Conservation (phyloP, 768 basidiomycete species). For the Suillus subaureus region DNA sequence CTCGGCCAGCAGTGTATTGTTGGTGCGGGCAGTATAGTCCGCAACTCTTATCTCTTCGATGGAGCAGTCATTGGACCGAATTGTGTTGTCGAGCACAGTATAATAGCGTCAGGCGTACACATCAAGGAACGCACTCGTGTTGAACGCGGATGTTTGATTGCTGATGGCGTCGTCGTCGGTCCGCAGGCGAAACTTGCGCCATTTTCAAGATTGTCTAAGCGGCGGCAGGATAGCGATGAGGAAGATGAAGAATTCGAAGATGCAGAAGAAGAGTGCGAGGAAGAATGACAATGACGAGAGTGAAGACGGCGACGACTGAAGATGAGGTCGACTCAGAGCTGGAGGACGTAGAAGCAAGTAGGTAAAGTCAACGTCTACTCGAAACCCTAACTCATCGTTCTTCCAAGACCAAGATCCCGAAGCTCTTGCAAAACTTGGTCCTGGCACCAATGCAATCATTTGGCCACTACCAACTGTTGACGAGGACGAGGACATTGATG, state of each 20-base stretch:
- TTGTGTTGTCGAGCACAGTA: conserved; percentile 73
- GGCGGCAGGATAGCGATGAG: conserved; percentile 35
- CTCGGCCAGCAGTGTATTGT: conserved; percentile 78
- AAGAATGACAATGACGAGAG: conserved; percentile 22
- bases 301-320: conserved; percentile 30
- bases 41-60: conserved; percentile 84
- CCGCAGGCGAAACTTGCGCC: conserved; percentile 64
- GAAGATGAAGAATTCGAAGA: conserved; percentile 35
- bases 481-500: conserved; percentile 64
- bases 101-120: conserved; percentile 77
- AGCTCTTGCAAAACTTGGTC: conserved; percentile 55
- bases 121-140: conserved; percentile 69
- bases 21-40: conserved; percentile 68
- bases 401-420: conserved; percentile 50
- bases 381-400: not conserved
- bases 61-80: conserved; percentile 69
- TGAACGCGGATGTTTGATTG: conserved; percentile 79
- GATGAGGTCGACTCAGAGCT: conserved; percentile 57
- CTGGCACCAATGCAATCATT: conserved; percentile 72
- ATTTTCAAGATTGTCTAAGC: conserved; percentile 75
- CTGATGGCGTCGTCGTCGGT: conserved; percentile 79
- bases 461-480: conserved; percentile 72
- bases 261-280: conserved; percentile 31
- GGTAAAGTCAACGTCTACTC: conserved; percentile 25
- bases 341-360: conserved; percentile 69